Conservation (phyloP, 352 stramenopile species). For the Globisporangium abappressorium region DNA sequence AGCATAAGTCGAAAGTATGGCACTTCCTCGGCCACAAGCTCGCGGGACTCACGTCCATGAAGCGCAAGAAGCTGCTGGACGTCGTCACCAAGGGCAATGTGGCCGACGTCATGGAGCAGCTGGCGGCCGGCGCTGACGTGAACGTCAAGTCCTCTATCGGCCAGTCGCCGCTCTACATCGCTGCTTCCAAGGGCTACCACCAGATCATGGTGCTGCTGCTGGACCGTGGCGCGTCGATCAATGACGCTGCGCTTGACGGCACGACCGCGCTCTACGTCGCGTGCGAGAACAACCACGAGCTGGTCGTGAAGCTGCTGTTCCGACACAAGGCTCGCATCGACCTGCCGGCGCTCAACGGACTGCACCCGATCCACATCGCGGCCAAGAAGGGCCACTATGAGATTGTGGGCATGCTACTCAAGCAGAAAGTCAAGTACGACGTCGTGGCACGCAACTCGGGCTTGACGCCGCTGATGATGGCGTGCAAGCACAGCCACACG, state of each 20-base stretch:
- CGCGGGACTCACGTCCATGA: constrained; percentile 63
- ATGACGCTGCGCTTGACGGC: constrained; percentile 53
- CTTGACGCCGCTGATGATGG: constrained; percentile 74
- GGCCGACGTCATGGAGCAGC: constrained; percentile 58
- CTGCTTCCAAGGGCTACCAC: constrained; percentile 48
- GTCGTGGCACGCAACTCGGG: constrained; percentile 32
- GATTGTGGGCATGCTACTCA: constrained; percentile 45
- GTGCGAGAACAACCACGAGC: constrained; percentile 60
- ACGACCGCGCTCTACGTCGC: constrained; percentile 53
- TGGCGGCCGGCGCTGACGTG: constrained; percentile 56
- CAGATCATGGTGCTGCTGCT: constrained; percentile 69
- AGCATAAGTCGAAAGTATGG: constrained; percentile 52
- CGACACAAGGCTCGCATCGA: constrained; percentile 54
- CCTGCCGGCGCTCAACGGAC: constrained; percentile 38
- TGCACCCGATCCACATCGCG: constrained; percentile 59
- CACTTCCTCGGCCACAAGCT: constrained; percentile 76
- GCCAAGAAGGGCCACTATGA: constrained; percentile 48
- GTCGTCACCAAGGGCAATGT: constrained; percentile 51
- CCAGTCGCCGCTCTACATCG: constrained; percentile 61
- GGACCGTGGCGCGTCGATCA: constrained; percentile 54
- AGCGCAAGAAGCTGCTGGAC: constrained; percentile 66
- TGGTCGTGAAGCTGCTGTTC: constrained; percentile 53
- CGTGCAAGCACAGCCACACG: constrained; percentile 47
- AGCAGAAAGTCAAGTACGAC: constrained; percentile 47
- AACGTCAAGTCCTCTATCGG: constrained; percentile 44